These are phyloP conservation scores for Penicillium sp. DNA, from an alignment of 2,329 filamentous ascomycete species.

Conservation along the genomic window DNA sequence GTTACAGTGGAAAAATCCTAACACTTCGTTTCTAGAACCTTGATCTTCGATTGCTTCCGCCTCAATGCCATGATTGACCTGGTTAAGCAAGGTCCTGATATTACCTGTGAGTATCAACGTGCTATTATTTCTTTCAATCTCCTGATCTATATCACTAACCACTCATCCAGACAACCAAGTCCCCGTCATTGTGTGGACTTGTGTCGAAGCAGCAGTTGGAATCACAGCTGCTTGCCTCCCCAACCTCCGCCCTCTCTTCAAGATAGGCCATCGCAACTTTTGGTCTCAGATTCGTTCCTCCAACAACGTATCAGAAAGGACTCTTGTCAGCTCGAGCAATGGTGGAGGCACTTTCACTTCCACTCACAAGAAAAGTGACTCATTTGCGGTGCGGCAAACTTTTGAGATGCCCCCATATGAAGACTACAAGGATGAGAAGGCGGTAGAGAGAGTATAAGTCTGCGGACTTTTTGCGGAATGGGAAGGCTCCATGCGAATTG, in stretches of 20 bases:
- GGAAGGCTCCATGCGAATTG: not conserved
- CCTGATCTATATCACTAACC: not conserved
- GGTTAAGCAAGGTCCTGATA: slow-evolving; percentile 25
- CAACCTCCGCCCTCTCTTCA: slow-evolving; percentile 31
- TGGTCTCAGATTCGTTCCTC: slow-evolving; percentile 22
- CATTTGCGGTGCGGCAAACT: slow-evolving; percentile 1
- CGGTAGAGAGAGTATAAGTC: not conserved
- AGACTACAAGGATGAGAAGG: not conserved
- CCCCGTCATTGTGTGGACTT: slow-evolving; percentile 33
- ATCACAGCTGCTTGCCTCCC: slow-evolving; percentile 34
- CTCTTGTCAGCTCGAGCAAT: slow-evolving; percentile 5
- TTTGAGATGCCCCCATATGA: slow-evolving; percentile 12
- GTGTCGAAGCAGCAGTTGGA: slow-evolving; percentile 31
- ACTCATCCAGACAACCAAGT: slow-evolving; percentile 29
- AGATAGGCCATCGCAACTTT: slow-evolving; percentile 18
- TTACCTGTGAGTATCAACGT: slow-evolving; percentile 28
- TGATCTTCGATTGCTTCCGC: slow-evolving; percentile 30
- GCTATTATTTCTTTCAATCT: not conserved
- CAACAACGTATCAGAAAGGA: slow-evolving; percentile 13
- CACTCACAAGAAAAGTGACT: not conserved
- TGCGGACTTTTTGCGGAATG: not conserved
- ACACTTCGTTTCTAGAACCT: slow-evolving; percentile 17
- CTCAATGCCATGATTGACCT: slow-evolving; percentile 30
- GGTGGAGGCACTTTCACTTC: slow-evolving; percentile 2
- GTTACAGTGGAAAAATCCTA: not conserved